Percentiles rank a stretch among this genome's conserved stretches.
phyloP scores from a whole-genome alignment of 305 asterid genomes.

The Rubia occidens region DNA sequence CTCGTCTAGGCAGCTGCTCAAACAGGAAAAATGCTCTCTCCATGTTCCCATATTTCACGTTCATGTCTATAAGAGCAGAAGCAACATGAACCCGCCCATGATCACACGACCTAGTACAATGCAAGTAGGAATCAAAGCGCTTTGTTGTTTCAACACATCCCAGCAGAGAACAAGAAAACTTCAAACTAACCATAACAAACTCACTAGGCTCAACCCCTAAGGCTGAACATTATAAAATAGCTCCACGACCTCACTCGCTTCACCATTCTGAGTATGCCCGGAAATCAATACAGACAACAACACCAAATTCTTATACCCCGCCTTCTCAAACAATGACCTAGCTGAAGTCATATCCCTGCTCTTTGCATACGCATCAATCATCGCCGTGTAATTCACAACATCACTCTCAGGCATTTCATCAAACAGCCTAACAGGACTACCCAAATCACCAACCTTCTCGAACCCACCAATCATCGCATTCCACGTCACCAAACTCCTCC shows the following conservation, averaged over 20 bases:
- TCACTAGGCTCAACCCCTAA: constrained; percentile 49
- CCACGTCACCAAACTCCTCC: constrained; percentile 47
- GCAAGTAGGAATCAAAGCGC: constrained; percentile 46
- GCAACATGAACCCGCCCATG: constrained; percentile 35
- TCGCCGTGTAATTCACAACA: constrained; percentile 45
- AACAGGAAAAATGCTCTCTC: constrained; percentile 43
- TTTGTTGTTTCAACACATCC: constrained; percentile 54
- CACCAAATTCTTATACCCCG: constrained; percentile 41
- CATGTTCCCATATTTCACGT: constrained; percentile 68
- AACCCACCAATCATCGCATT: constrained; percentile 59
- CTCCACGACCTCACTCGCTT: constrained; percentile 46
- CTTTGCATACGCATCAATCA: constrained; percentile 68
- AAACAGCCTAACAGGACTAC: constrained; percentile 39
- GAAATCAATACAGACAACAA: constrained; percentile 67
- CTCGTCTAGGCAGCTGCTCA: constrained; percentile 46
- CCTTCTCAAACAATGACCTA: constrained; percentile 46
- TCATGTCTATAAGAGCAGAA: constrained; percentile 68
- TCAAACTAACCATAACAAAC: constrained; percentile 53
- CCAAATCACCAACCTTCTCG: constrained; percentile 44
- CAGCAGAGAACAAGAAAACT: constrained; percentile 71
- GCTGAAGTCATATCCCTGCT: constrained; percentile 63
- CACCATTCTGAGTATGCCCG: constrained; percentile 61
- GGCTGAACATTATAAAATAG: constrained; percentile 41
- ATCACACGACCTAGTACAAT: constrained; percentile 33
- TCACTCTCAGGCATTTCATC: constrained; percentile 43